A percentile compares a stretch with the other conserved stretches of the same genome.
Conservation (phyloP, 345 rosid species). For the Brassica cretica region DNA sequence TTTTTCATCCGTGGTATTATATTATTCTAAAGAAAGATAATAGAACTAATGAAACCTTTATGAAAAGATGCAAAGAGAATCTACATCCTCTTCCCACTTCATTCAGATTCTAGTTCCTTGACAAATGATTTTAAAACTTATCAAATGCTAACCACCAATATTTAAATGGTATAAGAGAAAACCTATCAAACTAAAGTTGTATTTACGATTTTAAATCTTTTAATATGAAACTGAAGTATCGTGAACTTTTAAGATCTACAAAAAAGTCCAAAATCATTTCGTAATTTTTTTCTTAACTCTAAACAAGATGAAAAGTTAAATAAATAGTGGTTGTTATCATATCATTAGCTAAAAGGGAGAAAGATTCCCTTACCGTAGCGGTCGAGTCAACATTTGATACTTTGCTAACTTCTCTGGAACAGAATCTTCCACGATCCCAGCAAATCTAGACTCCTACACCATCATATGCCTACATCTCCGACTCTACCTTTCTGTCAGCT, state of each 20-base stretch:
- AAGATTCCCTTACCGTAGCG: constrained; percentile 16
- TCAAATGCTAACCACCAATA: neutral
- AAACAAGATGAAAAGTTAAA: neutral
- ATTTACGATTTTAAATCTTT: neutral
- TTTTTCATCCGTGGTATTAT: constrained; percentile 12
- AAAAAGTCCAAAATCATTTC: neutral
- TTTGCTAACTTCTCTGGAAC: constrained; percentile 32
- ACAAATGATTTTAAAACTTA: neutral
- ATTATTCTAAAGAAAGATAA: constrained; percentile 3
- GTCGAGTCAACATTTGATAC: constrained; percentile 34
- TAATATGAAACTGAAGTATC: neutral
- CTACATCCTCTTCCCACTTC: constrained; percentile 2
- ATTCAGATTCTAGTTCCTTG: constrained; percentile 20
- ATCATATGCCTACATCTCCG: constrained; percentile 10
- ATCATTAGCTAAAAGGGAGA: constrained; percentile 21
- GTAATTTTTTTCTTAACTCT: neutral
- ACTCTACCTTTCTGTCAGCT: constrained; percentile 13
- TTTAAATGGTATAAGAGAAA: neutral
- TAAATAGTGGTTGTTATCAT: neutral
- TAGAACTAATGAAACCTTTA: neutral
- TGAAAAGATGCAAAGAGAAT: constrained; percentile 21
- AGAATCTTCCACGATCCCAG: constrained; percentile 28
- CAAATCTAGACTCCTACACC: constrained; percentile 6
- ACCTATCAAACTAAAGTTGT: neutral
- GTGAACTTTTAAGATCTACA: neutral